Evolutionary conservation across 1,284 basidiomycete species (phyloP).

Genomic region (Trametes polyzona): DNA sequence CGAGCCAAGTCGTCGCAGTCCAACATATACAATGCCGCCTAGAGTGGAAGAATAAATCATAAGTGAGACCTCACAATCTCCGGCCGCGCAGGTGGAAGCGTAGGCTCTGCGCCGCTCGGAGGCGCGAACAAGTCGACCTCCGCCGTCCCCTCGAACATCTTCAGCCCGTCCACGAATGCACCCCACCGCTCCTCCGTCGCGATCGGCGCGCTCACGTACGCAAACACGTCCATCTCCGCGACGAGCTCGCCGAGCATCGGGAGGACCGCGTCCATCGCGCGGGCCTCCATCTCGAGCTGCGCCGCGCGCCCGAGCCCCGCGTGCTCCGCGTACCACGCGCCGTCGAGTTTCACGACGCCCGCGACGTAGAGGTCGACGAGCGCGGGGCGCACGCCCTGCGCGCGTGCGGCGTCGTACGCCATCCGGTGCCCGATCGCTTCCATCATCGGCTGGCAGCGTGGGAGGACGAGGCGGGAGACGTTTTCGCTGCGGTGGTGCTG

Average conservation of each 20-base stretch:
- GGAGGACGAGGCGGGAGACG: constrained; percentile 42
- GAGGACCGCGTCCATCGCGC: constrained; percentile 35
- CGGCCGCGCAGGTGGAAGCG: constrained; percentile 6
- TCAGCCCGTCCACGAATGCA: constrained; percentile 31
- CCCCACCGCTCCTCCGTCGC: constrained; percentile 40
- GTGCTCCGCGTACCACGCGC: constrained; percentile 46
- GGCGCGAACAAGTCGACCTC: constrained; percentile 15
- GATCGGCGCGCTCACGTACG: constrained; percentile 43
- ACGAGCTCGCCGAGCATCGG: constrained; percentile 37
- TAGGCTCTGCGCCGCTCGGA: constrained; percentile 9
- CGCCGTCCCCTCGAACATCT: constrained; percentile 26
- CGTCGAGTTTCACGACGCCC: constrained; percentile 38
- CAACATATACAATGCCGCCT: background rate
- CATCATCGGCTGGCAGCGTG: constrained; percentile 41
- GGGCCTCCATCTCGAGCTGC: constrained; percentile 31
- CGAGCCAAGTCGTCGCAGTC: background rate
- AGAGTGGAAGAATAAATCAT: background rate
- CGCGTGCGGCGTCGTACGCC: constrained; percentile 51
- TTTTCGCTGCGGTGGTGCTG: constrained; percentile 37
- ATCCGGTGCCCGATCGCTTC: constrained; percentile 51
- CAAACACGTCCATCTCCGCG: constrained; percentile 35
- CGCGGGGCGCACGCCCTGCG: constrained; percentile 29
- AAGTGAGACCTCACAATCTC: constrained; percentile 31
- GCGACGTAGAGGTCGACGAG: constrained; percentile 42
- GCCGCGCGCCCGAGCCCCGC: constrained; percentile 29